A percentile compares a stretch with the other conserved stretches of the same genome.
Conservation (phyloP, 1,139 yeast genomes). For the Schwanniomyces etchellsii region DNA sequence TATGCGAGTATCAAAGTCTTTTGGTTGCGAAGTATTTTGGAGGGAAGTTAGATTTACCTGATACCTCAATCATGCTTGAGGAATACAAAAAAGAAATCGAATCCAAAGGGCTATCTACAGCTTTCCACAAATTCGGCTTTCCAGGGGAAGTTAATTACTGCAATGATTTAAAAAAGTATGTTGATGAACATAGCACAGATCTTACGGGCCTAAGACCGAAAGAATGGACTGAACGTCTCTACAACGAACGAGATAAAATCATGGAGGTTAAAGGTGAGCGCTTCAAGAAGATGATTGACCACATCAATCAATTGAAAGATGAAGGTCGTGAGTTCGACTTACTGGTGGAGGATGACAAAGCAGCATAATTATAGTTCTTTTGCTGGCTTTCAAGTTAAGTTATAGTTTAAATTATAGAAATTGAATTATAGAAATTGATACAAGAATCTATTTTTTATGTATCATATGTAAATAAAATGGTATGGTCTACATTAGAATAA, state of each 20-base stretch:
- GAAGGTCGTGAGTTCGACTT: constrained; percentile 12
- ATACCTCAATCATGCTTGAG: constrained; percentile 21
- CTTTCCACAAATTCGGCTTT: constrained; percentile 22
- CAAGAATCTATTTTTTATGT: too few relatives aligned
- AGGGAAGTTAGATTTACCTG: constrained; percentile 35
- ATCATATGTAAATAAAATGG: too few relatives aligned
- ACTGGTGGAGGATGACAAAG: constrained; percentile 1
- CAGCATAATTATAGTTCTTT: constrained; percentile 1
- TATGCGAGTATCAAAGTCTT: constrained; percentile 42
- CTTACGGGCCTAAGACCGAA: constrained; percentile 20
- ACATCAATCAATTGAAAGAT: constrained; percentile 15
- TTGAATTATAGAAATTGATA: too few relatives aligned
- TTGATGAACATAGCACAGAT: constrained; percentile 12
- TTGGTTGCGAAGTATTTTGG: constrained; percentile 37
- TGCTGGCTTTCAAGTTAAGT: background rate
- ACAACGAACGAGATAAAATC: constrained; percentile 12
- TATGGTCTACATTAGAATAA: too few relatives aligned
- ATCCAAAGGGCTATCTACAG: constrained; percentile 12
- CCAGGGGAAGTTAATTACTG: constrained; percentile 30
- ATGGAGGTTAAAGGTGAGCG: constrained; percentile 15
- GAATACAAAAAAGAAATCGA: constrained; percentile 15
- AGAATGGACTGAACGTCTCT: constrained; percentile 19
- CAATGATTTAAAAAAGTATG: constrained; percentile 16
- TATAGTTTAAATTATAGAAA: too few relatives aligned
- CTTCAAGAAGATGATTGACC: constrained; percentile 12